Conservation (phyloP, 2,329 filamentous ascomycete genomes). For the Aureobasidium melanogenum region DNA sequence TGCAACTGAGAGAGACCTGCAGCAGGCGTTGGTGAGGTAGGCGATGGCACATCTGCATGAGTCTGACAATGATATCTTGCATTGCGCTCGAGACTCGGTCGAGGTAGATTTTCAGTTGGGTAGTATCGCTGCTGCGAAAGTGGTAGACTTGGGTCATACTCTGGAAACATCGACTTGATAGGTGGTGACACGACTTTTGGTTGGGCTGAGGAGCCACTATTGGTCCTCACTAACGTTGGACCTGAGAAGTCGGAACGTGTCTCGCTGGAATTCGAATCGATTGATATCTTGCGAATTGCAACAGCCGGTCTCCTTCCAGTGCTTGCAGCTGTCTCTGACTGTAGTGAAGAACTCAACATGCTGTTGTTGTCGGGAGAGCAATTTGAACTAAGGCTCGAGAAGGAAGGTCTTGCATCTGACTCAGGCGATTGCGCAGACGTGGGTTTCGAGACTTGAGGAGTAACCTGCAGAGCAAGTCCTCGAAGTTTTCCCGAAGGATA, state of each 20-base stretch:
- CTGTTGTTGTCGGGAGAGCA: neutral
- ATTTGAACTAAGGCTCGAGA: neutral
- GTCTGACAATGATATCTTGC: neutral
- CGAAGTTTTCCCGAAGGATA: neutral
- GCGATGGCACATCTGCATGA: neutral
- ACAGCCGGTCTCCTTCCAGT: neutral
- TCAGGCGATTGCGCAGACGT: neutral
- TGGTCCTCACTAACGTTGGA: slow-evolving; percentile 10
- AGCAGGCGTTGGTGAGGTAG: neutral
- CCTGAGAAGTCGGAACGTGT: slow-evolving; percentile 4
- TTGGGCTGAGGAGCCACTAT: slow-evolving; percentile 8
- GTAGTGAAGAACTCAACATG: neutral
- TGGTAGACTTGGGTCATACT: slow-evolving; percentile 59
- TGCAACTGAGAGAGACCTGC: slow-evolving; percentile 13
- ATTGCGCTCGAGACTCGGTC: neutral
- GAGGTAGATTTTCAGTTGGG: slow-evolving; percentile 29
- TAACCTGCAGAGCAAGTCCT: slow-evolving; percentile 5
- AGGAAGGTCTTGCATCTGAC: neutral
- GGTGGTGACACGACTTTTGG: slow-evolving; percentile 27
- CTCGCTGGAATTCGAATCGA: neutral
- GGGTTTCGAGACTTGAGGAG: neutral
- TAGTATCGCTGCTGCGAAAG: slow-evolving; percentile 62
- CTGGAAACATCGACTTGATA: slow-evolving; percentile 66
- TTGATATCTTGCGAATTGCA: neutral
- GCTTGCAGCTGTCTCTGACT: neutral